Percentiles rank a stretch among this genome's conserved stretches.
Conservation (phyloP, 148 eudicot species). For the Linanthus parryae region DNA sequence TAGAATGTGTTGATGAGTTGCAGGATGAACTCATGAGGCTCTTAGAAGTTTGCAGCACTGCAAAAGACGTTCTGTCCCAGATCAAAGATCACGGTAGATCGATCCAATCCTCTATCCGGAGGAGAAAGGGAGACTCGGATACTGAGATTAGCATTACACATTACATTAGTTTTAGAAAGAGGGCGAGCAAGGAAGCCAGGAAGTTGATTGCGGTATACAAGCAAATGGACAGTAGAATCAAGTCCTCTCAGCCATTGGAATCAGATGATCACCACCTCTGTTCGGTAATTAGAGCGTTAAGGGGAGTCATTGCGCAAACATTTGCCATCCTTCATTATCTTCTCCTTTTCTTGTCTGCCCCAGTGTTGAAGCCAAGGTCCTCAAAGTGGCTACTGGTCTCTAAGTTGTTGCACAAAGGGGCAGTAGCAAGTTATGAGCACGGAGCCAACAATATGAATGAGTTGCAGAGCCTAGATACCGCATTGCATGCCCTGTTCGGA, state of each 20-base stretch:
- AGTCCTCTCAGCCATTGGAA: background rate
- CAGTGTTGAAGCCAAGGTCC: slow-evolving; percentile 19
- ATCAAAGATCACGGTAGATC: slow-evolving; percentile 26
- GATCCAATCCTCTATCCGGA: slow-evolving; percentile 31
- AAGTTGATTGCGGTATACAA: slow-evolving; percentile 20
- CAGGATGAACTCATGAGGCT: slow-evolving; percentile 30
- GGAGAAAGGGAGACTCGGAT: slow-evolving; percentile 24
- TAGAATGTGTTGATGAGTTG: slow-evolving; percentile 26
- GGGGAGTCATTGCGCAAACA: slow-evolving; percentile 23
- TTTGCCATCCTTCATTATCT: slow-evolving; percentile 23
- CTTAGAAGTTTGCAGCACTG: slow-evolving; percentile 37
- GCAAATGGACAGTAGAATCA: slow-evolving; percentile 24
- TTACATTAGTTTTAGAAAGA: slow-evolving; percentile 30
- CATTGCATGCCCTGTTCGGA: too few species aligned
- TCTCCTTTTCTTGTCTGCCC: slow-evolving; percentile 21
- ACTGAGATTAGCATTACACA: slow-evolving; percentile 18
- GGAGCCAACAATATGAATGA: slow-evolving; percentile 19
- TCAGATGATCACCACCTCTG: slow-evolving; percentile 22
- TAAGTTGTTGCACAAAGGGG: slow-evolving; percentile 24
- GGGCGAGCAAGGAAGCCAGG: slow-evolving; percentile 26
- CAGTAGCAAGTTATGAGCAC: slow-evolving; percentile 10
- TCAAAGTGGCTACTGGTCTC: slow-evolving; percentile 31
- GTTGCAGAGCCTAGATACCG: slow-evolving; percentile 18
- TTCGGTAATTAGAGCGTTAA: slow-evolving; percentile 28
- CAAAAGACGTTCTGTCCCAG: slow-evolving; percentile 27